These are phyloP conservation scores for Paspalum notatum DNA, from an alignment of 176 grass and related monocot species.

Conservation along the genomic window DNA sequence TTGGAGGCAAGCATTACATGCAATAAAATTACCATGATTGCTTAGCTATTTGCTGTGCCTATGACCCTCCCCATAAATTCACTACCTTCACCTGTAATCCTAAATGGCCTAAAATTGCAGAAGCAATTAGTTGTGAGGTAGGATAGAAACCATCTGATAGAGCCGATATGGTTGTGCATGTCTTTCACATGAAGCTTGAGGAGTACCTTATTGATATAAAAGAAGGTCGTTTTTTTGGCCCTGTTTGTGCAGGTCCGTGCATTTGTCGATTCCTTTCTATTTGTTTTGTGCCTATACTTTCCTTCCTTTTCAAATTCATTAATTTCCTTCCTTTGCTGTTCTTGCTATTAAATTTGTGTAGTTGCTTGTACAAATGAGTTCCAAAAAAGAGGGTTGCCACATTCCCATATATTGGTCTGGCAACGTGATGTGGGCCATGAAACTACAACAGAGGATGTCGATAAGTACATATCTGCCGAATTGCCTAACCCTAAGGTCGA, in stretches of 20 bases:
- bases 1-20: too few relatives aligned
- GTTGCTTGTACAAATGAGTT: not conserved
- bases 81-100: not conserved
- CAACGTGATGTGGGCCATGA: not conserved
- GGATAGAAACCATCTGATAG: not conserved
- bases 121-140: not conserved
- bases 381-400: not conserved
- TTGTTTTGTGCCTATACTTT: too few relatives aligned
- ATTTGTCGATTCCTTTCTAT: too few relatives aligned
- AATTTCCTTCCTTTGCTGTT: too few relatives aligned
- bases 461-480: not conserved
- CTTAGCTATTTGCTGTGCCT: too few relatives aligned
- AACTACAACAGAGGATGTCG: not conserved
- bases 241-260: not conserved
- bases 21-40: too few relatives aligned
- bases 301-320: too few relatives aligned
- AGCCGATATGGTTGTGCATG: not conserved
- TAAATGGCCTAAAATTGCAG: not conserved
- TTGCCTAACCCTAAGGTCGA: not conserved
- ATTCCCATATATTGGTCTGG: not conserved
- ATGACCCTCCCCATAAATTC: not conserved
- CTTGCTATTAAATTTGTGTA: not conserved
- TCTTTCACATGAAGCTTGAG: not conserved
- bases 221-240: not conserved
- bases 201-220: not conserved